Conservation (phyloP, 169 alveolate species). For the Plasmodium vinckei region DNA sequence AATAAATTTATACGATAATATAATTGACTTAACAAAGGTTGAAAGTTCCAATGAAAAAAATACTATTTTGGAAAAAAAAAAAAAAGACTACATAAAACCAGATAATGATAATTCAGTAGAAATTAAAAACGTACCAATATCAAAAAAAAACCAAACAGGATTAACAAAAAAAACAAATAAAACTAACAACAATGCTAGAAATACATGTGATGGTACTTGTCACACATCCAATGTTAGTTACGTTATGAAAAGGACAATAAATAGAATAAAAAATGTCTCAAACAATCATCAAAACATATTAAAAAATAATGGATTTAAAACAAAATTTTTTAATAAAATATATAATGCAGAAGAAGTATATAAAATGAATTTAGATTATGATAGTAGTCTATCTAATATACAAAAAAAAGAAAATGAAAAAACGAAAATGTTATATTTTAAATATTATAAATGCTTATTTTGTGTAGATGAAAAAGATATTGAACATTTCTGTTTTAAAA, state of each 20-base stretch:
- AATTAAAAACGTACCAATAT: too few relatives aligned
- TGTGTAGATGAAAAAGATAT: constrained; percentile 17
- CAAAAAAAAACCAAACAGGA: too few relatives aligned
- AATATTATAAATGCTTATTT: constrained; percentile 32
- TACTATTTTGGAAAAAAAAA: too few relatives aligned
- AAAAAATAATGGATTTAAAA: constrained; percentile 22
- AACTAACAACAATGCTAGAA: too few relatives aligned
- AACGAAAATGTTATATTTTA: constrained; percentile 18
- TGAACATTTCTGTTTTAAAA: constrained; percentile 21
- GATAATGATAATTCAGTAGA: too few relatives aligned
- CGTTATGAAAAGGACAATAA: not conserved
- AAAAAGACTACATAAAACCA: too few relatives aligned
- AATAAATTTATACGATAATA: too few relatives aligned
- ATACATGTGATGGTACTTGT: too few relatives aligned
- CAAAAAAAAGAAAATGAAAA: constrained; percentile 40
- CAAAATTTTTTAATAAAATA: constrained; percentile 18
- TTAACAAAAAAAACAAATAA: too few relatives aligned
- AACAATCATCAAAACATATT: not conserved
- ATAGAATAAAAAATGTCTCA: not conserved
- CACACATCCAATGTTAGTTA: too few relatives aligned
- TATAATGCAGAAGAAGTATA: constrained; percentile 27
- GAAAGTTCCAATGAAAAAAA: too few relatives aligned
- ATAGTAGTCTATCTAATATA: constrained; percentile 14
- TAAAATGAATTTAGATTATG: constrained; percentile 18
- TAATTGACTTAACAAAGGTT: too few relatives aligned